phyloP scores from a whole-genome alignment of 2,329 filamentous ascomycete genomes.

The Pezizomycotina sp. region DNA sequence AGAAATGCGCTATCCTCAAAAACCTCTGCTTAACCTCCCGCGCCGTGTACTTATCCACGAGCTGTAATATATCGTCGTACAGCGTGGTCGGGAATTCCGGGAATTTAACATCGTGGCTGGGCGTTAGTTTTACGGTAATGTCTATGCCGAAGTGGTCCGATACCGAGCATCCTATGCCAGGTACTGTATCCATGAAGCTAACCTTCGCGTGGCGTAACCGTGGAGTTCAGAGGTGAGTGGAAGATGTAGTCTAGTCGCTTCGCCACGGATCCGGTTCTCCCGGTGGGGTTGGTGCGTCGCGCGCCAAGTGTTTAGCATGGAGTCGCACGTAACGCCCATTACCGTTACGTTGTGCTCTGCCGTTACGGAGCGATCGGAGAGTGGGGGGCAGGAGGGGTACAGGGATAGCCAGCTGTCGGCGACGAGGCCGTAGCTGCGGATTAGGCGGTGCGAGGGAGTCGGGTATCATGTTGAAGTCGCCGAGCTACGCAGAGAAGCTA shows the following conservation, averaged over 20 bases:
- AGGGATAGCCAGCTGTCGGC: conserved; percentile 70
- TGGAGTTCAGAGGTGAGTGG: conserved; percentile 21
- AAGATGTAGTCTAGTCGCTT: conserved; percentile 94
- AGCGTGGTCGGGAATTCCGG: conserved; percentile 23
- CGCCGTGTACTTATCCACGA: conserved; percentile 49
- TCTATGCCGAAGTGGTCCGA: conserved; percentile 93
- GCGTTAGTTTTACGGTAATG: conserved; percentile 47
- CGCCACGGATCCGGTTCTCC: conserved; percentile 54
- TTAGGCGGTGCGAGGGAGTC: conserved; percentile 63
- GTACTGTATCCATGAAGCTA: conserved; percentile 53
- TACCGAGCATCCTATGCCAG: conserved; percentile 63
- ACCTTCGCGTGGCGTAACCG: conserved; percentile 52
- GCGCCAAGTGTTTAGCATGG: conserved; percentile 78
- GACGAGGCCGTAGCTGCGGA: conserved; percentile 61
- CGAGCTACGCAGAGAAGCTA: conserved; percentile 34
- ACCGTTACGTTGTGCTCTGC: conserved; percentile 55
- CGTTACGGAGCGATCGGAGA: conserved; percentile 55
- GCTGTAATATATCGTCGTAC: conserved; percentile 41
- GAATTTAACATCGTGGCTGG: conserved; percentile 7
- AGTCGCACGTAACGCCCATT: conserved; percentile 72
- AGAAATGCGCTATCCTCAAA: conserved; percentile 59
- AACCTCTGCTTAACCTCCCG: conserved; percentile 58
- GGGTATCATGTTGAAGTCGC: conserved; percentile 96
- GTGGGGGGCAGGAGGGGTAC: conserved; percentile 69
- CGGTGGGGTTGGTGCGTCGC: conserved; percentile 62